phyloP scores from a whole-genome alignment of 75 land plant species.

The Pinus albicaulis region DNA sequence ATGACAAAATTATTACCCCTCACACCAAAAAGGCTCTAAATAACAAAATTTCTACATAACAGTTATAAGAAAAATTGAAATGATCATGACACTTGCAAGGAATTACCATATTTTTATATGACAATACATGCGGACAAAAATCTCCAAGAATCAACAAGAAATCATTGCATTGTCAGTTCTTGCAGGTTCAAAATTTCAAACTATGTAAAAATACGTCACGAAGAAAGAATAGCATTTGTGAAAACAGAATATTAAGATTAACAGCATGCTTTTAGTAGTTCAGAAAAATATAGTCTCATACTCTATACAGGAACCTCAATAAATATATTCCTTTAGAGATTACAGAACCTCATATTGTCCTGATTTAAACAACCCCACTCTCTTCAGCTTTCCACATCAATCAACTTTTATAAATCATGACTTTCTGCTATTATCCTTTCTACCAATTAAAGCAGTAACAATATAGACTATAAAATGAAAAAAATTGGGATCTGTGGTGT shows the following conservation, averaged over 20 bases:
- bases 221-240: no score
- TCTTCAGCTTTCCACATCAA: neutral
- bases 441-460: neutral
- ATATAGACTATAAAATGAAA: no score
- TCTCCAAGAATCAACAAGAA: neutral
- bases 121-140: neutral
- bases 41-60: neutral
- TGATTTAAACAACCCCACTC: neutral
- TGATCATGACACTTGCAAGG: neutral
- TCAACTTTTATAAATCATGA: neutral
- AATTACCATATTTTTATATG: neutral
- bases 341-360: neutral
- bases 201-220: no score
- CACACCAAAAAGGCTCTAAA: neutral
- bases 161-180: neutral
- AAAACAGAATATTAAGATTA: neutral
- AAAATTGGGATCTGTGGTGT: neutral
- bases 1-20: conserved; percentile 4
- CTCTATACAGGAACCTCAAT: neutral
- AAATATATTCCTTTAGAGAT: neutral
- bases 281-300: neutral
- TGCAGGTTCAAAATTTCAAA: no score
- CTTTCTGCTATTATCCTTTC: neutral
- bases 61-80: no score
- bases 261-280: neutral